Conservation (phyloP, 2,329 filamentous ascomycete species). For the Aspergillus oerlinghausenensis region DNA sequence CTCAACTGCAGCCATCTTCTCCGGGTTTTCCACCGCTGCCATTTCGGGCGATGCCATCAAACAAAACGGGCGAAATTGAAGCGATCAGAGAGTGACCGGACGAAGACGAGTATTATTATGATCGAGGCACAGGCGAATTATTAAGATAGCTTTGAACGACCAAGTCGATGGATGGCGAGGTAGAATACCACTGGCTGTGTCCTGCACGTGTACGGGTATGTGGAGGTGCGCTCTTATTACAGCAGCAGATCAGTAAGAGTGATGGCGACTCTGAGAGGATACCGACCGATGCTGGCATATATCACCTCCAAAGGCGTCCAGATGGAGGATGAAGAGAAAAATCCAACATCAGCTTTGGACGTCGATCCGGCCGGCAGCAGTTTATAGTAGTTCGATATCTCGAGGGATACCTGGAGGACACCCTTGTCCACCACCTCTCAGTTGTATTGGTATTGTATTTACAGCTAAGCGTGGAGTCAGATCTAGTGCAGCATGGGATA, state of each 20-base stretch:
- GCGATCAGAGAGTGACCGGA: background rate
- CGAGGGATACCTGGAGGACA: background rate
- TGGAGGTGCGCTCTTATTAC: background rate
- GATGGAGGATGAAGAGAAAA: background rate
- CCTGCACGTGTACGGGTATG: background rate
- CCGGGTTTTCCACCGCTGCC: conserved; percentile 12
- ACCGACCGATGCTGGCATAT: background rate
- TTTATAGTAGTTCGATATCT: background rate
- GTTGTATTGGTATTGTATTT: background rate
- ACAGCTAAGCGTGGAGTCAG: background rate
- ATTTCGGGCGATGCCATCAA: conserved; percentile 6
- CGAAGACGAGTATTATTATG: background rate
- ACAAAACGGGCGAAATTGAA: background rate
- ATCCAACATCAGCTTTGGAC: background rate
- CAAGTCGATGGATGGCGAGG: background rate
- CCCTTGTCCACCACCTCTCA: background rate
- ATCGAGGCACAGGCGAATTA: background rate
- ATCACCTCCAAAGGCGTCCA: background rate
- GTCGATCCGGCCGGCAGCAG: background rate
- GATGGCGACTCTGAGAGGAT: background rate
- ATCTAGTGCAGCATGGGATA: background rate
- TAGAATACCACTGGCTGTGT: background rate
- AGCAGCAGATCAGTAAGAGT: background rate
- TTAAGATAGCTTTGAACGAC: background rate
- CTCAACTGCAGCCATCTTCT: conserved; percentile 23